Percentiles rank a stretch among this genome's conserved stretches.
Evolutionary conservation across 1,139 yeast species (phyloP).

Genomic region (Yamadazyma siamensis): DNA sequence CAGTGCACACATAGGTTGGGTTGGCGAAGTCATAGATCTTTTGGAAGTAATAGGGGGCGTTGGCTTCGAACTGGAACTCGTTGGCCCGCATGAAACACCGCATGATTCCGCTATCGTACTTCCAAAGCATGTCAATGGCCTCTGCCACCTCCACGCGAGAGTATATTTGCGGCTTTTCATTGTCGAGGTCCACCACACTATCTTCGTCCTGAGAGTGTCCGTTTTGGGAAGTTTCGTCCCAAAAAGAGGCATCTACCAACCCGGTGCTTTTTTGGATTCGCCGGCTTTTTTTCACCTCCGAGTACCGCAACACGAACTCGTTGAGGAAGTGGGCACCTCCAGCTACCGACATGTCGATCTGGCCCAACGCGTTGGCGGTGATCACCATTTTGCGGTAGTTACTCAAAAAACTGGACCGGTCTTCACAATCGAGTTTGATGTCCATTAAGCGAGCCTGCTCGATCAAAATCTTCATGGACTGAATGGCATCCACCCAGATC

Average conservation of each 20-base stretch:
- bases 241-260: constrained; percentile 43
- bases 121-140: constrained; percentile 70
- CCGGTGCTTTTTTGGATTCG: constrained; percentile 58
- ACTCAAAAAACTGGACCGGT: constrained; percentile 41
- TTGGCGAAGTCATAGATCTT: constrained; percentile 62
- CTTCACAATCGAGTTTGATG: constrained; percentile 62
- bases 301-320: constrained; percentile 62
- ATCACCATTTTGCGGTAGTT: constrained; percentile 48
- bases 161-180: constrained; percentile 7
- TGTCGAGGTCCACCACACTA: constrained; percentile 4
- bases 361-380: constrained; percentile 56
- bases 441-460: constrained; percentile 65
- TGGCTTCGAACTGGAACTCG: constrained; percentile 79
- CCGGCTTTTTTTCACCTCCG: constrained; percentile 50
- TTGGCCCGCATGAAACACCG: constrained; percentile 61
- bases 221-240: constrained; percentile 21
- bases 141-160: constrained; percentile 52
- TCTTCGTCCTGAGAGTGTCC: background rate
- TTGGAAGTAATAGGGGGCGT: constrained; percentile 75
- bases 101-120: constrained; percentile 60
- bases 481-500: constrained; percentile 93
- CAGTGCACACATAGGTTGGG: constrained; percentile 65
- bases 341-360: constrained; percentile 63
- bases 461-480: constrained; percentile 79
- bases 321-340: constrained; percentile 64